phyloP scores from a whole-genome alignment of 176 grass and related monocot genomes.

The Alopecurus myosuroides region DNA sequence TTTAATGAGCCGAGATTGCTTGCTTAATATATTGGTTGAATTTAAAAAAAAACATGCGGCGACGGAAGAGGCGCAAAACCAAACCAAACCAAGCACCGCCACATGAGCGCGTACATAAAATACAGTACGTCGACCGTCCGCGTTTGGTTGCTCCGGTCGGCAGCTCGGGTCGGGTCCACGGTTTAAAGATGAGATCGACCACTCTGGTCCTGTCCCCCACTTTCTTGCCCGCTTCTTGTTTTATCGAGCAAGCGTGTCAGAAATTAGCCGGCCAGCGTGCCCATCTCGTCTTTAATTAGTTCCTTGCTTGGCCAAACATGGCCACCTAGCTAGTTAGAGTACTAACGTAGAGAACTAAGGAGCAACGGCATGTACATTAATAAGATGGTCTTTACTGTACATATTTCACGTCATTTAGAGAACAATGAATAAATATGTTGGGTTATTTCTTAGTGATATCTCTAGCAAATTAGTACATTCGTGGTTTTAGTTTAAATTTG shows the following conservation, averaged over 20 bases:
- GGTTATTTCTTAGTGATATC: no score
- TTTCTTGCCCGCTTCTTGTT: not conserved
- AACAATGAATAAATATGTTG: no score
- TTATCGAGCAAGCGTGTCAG: not conserved
- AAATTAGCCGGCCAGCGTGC: not conserved
- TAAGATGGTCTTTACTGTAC: no score
- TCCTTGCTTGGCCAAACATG: not conserved
- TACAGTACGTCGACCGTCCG: constrained; percentile 14
- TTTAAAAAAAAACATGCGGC: no score
- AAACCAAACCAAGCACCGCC: not conserved
- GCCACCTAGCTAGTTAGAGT: no score
- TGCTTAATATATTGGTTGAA: no score
- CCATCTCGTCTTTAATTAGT: not conserved
- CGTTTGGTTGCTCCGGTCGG: not conserved
- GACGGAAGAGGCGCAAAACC: not conserved
- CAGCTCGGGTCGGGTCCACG: not conserved
- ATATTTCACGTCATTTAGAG: no score
- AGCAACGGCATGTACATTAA: not conserved
- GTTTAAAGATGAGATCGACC: not conserved
- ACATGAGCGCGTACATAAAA: constrained; percentile 18
- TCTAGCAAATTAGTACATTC: no score
- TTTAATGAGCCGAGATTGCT: no score
- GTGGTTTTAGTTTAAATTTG: no score
- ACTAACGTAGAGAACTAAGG: not conserved
- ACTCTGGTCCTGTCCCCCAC: not conserved